phyloP scores from a whole-genome alignment of 345 rosid species.

The Ricinus communis region DNA sequence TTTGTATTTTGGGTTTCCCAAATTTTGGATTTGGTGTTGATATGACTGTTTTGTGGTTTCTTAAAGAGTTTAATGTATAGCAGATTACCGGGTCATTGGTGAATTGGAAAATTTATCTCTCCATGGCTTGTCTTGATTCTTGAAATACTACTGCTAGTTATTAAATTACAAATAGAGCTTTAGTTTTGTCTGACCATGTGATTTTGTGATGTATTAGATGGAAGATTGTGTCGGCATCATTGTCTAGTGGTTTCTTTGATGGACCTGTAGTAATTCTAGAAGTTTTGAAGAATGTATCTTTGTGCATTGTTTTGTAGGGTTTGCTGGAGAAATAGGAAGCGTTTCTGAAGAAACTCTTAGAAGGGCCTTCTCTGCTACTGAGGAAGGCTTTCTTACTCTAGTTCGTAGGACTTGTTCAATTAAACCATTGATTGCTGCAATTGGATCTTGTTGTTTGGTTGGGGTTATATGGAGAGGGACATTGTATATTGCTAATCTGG shows the following conservation, averaged over 20 bases:
- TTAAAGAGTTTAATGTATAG: neutral
- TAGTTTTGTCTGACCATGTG: too few species aligned
- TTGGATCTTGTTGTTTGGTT: constrained; percentile 90
- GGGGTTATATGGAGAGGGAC: constrained; percentile 87
- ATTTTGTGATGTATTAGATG: neutral
- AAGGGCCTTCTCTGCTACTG: constrained; percentile 73
- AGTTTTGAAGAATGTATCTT: neutral
- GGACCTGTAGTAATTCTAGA: constrained; percentile 8
- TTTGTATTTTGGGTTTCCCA: neutral
- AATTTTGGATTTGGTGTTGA: neutral
- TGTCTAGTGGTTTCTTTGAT: neutral
- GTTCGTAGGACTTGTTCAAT: constrained; percentile 64
- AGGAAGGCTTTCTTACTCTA: constrained; percentile 85
- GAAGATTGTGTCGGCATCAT: neutral
- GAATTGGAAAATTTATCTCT: neutral
- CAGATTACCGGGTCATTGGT: neutral
- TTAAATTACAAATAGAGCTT: too few species aligned
- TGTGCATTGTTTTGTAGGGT: constrained; percentile 42
- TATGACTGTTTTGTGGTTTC: neutral
- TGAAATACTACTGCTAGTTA: neutral
- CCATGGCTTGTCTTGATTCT: neutral
- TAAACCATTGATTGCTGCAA: constrained; percentile 80
- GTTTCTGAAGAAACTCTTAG: constrained; percentile 72
- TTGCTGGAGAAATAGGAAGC: constrained; percentile 53
- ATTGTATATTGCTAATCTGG: constrained; percentile 79